phyloP scores from a whole-genome alignment of 306 rosid species.

The Pyrus communis region DNA sequence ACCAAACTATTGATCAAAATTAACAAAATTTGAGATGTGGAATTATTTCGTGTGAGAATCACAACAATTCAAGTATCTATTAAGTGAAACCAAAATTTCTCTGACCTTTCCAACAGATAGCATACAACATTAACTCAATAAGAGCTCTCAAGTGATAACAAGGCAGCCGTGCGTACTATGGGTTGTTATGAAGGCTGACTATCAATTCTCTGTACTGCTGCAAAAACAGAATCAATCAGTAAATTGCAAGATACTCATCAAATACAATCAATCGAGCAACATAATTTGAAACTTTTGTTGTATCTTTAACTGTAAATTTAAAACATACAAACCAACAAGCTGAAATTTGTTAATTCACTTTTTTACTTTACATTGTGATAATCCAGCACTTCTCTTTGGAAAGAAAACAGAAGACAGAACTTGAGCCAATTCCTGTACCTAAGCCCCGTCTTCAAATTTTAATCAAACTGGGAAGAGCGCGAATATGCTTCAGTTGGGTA shows the following conservation, averaged over 20 bases:
- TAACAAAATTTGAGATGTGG: neutral
- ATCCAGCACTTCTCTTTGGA: neutral
- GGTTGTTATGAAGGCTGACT: neutral
- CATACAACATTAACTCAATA: neutral
- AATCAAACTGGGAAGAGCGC: neutral
- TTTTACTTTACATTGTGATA: neutral
- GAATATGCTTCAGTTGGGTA: neutral
- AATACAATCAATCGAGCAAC: neutral
- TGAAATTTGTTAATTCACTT: slow-evolving; percentile 1
- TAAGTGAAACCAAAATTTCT: neutral
- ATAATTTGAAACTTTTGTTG: neutral
- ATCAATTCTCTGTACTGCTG: slow-evolving; percentile 51
- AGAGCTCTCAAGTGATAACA: neutral
- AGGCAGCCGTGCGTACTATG: neutral
- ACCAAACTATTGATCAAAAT: neutral
- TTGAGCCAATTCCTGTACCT: neutral
- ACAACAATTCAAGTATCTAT: neutral
- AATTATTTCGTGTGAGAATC: neutral
- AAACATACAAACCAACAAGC: neutral
- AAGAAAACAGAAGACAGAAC: neutral
- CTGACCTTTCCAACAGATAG: neutral
- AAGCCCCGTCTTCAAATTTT: neutral
- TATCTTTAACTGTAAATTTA: neutral
- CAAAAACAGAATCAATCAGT: slow-evolving; percentile 6
- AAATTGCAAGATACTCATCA: neutral